Base-by-base conservation (phyloP, 2,329 filamentous ascomycete species). In the Trichoderma asperellum region DNA sequence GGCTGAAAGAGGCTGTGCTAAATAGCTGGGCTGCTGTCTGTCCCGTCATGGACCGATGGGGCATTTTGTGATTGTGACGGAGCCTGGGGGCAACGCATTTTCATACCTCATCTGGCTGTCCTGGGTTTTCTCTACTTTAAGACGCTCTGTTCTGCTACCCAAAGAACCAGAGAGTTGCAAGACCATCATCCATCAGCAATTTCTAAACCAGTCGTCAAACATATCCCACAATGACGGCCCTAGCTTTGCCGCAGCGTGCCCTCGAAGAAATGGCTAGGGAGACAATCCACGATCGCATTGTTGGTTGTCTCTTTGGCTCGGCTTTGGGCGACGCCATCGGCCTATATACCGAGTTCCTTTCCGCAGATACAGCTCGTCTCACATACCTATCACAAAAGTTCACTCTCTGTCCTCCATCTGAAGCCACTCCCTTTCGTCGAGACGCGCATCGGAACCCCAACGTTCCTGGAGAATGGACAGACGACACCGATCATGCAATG, bases 401-500 rank as follows among this genome's bases (percentile, higher is more conserved):
- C 72, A 79, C 77, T 3, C 77, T 86, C 1, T 69, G 74, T 2
- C 79, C 79, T 2, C 27, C 63, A 5, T 78, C 78, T 2, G 68
- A 76, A 10, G 77, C 78, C 0, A 85, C 84, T 0, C 78, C 80
- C 0, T 81, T 82, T 70, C 76, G 79, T 21, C 75, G 78, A n/a
- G 84, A 86, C 72, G 72, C 75, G 5, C 84, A 86, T 72, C 78
- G 84, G 60, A 78, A 79, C 63, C 81, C 81, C 34, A 81, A 83
- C 43, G 73, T 75, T 3, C 73, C 77, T 0, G 79, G 81, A 29
- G 80, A 82, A 52, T 87, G 84, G 85, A 87, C 85, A 0, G 85
- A 87, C 70, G 85, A 87, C 74, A 87, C 85, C 0, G 85, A 87
- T 71, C 84, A 87, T 74, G 81, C 84, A 3, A 77, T 86, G 24